Evolutionary conservation across 495 filamentous ascomycete species (phyloP).

Genomic region (Hypoxylon lenormandii): DNA sequence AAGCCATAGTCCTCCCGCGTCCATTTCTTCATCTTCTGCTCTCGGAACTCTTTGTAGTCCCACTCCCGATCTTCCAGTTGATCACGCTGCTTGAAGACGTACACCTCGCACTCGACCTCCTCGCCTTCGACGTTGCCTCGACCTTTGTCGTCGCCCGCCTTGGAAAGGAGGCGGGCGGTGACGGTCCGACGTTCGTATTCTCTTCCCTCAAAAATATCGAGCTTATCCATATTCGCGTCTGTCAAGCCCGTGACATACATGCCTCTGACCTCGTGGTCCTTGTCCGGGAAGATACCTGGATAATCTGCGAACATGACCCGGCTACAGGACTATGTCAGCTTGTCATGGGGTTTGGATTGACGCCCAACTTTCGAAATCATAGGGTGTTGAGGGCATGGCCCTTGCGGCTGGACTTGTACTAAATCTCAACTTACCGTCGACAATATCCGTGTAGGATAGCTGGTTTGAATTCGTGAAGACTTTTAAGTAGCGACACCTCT

Average conservation of each 20-base stretch:
- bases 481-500: constrained; percentile 59
- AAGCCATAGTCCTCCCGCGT: constrained; percentile 58
- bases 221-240: constrained; percentile 75
- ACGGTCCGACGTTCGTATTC: constrained; percentile 77
- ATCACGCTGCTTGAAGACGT: constrained; percentile 71
- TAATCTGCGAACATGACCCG: constrained; percentile 73
- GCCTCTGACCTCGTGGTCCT: constrained; percentile 75
- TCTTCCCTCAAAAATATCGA: constrained; percentile 85
- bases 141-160: constrained; percentile 54
- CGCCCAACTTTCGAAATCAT: neutral
- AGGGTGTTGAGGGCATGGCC: neutral
- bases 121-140: constrained; percentile 66
- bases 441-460: constrained; percentile 79
- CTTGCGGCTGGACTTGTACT: neutral
- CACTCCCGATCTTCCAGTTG: constrained; percentile 78
- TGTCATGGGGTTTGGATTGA: neutral
- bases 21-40: constrained; percentile 72
- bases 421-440: constrained; percentile 70
- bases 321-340: constrained; percentile 26
- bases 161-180: constrained; percentile 66
- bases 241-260: constrained; percentile 83
- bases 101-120: constrained; percentile 76
- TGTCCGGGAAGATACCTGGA: constrained; percentile 77
- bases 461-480: constrained; percentile 72
- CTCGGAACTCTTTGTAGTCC: constrained; percentile 81